Evolutionary conservation across 306 rosid genomes (phyloP).

Genomic region (Corylus heterophylla): DNA sequence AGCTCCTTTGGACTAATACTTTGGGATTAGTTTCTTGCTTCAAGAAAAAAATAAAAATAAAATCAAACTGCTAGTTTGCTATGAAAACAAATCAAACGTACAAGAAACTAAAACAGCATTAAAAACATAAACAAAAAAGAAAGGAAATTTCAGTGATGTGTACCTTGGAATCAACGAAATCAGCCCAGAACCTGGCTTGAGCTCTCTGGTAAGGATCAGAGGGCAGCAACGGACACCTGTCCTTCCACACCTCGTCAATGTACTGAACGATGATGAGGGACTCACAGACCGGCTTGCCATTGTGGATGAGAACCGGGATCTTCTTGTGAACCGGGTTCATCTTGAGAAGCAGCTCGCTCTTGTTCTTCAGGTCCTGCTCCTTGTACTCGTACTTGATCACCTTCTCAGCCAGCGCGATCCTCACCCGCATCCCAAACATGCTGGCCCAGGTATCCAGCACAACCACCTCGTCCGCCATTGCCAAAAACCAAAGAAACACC

Average conservation of each 20-base stretch:
- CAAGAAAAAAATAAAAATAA: too few relatives aligned
- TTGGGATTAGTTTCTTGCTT: neutral
- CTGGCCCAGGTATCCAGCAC: constrained; percentile 25
- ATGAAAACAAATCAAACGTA: neutral
- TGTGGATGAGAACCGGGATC: constrained; percentile 40
- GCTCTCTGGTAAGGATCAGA: constrained; percentile 31
- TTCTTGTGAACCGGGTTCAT: constrained; percentile 42
- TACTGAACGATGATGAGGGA: constrained; percentile 28
- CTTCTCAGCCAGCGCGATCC: constrained; percentile 36
- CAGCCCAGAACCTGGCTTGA: constrained; percentile 50
- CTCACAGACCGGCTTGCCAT: constrained; percentile 34
- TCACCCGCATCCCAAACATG: constrained; percentile 26
- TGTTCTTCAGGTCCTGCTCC: constrained; percentile 26
- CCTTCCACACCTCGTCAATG: constrained; percentile 46
- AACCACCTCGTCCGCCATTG: constrained; percentile 29
- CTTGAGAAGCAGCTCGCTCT: constrained; percentile 25
- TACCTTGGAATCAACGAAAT: constrained; percentile 45
- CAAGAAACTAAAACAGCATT: neutral
- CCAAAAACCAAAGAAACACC: neutral
- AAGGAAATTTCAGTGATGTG: neutral
- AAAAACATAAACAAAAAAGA: neutral
- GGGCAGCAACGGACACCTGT: constrained; percentile 31
- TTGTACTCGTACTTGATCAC: constrained; percentile 22
- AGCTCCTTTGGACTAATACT: neutral
- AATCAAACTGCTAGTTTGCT: neutral